Evolutionary conservation across 2,329 filamentous ascomycete species (phyloP), one percentile per base, ranked within the genome.

Genomic region (Fusarium neocosmosporiellum): DNA sequence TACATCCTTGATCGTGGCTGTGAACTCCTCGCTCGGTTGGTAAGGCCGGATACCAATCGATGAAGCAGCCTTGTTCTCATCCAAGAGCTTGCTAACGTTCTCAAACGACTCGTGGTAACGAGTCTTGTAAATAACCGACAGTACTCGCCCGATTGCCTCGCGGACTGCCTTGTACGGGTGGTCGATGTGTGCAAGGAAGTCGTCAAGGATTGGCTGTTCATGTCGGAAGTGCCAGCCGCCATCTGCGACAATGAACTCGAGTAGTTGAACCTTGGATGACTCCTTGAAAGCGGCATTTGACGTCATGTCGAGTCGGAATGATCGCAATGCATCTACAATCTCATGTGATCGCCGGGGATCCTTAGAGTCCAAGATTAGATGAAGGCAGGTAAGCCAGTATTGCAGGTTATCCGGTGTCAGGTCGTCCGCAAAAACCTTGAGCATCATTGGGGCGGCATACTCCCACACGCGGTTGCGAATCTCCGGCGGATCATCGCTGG

Each of bases 261-360:
- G 86, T 33, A 99, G 86, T 73, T 96, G 92, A 18, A 99, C 94
- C 84, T 98, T 98, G 31, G 96, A 97, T 63, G 96, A 98, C 81
- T 99, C 97, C 81, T 99, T 99, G 88, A 99, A 99, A 0, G 96
- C 96, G 5, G 97, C 96, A 79, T 98, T 98, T 0, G 96, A 98
- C 7, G 90, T 87, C 92, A 98, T 96, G 80, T 99, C 96, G 11
- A 99, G 87, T 33, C 94, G 90, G 88, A 98, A 98, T 62, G 91
- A 90, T 54, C 93, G 90, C 22, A 99, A 86, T 82, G 91, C 92
- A 72, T 96, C 92, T 37, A 98, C 89, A 71, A 99, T 88, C 73
- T 97, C 96, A 86, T 93, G 95, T 4, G 91, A 91, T 71, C 96
- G 91, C 50, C 97, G 90, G 14, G 96, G 96, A 81, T 99, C 96